phyloP scores from a whole-genome alignment of 768 basidiomycete genomes.

The Xerocomellus intermedius region DNA sequence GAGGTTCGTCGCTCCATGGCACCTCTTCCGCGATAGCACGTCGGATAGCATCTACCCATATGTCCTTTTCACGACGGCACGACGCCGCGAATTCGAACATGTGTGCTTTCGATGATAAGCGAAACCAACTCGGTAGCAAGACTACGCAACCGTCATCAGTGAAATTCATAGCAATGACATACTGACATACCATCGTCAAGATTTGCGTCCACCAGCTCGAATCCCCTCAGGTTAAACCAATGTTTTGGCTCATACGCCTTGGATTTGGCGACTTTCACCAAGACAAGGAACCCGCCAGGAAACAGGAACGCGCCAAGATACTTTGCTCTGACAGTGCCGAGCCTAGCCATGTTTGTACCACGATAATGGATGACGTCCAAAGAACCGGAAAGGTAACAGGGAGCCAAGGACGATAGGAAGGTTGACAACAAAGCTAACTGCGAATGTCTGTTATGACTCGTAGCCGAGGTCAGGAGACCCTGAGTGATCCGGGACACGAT shows the following conservation, averaged over 20 bases:
- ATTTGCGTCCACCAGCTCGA: conserved; percentile 65
- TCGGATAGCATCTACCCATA: conserved; percentile 77
- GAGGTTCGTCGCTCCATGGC: conserved; percentile 59
- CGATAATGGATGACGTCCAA: conserved; percentile 83
- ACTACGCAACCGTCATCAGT: conserved; percentile 42
- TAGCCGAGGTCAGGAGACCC: conserved; percentile 29
- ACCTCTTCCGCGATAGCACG: conserved; percentile 44
- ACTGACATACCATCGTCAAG: conserved; percentile 73
- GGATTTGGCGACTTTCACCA: conserved; percentile 82
- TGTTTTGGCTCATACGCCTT: conserved; percentile 83
- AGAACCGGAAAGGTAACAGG: conserved; percentile 78
- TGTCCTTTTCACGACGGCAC: conserved; percentile 77
- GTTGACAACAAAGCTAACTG: conserved; percentile 43
- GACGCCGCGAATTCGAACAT: conserved; percentile 85
- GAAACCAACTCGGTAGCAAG: conserved; percentile 78
- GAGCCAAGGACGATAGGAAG: conserved; percentile 76
- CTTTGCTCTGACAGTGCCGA: conserved; percentile 65
- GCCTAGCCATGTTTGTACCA: conserved; percentile 40
- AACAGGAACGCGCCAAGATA: conserved; percentile 93
- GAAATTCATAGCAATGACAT: neutral
- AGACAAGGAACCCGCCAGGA: conserved; percentile 75
- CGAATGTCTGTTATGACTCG: conserved; percentile 28
- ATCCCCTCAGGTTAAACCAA: conserved; percentile 79
- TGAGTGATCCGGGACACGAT: conserved; percentile 65
- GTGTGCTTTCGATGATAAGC: conserved; percentile 65